Base-by-base conservation (phyloP, 2,329 filamentous ascomycete genomes). In the Apiospora aurea region DNA sequence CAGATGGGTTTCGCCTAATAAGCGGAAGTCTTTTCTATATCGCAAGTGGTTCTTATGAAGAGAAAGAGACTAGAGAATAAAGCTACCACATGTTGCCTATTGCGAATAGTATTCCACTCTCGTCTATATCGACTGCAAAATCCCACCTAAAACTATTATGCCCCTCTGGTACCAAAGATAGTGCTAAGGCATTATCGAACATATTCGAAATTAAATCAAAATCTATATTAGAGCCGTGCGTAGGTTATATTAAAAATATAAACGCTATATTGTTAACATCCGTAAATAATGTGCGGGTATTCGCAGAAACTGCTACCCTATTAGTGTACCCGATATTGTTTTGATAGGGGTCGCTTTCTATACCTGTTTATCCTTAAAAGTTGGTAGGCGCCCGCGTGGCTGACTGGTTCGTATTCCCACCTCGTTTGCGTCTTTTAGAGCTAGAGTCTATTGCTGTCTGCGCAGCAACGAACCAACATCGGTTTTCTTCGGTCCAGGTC, bases 121-220 rank as follows among this genome's bases (percentile, higher is more conserved):
- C 46, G 46, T 49, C 46, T 8, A 49, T 49, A 49, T 49, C 46
- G 18, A n/a, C 46, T 3, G 46, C 46, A n/a, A 49, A 49, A 18
- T 49, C 46, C 46, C 46, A 49, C 46, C 46, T 49, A 49, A 49
- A 49, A 49, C 46, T 5, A 49, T 49, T 18, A 49, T 49, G 18
- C 46, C 46, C 18, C 46, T 49, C 46, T 49, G 46, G 46, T n/a
- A 49, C 46, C 8, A 49, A 49, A 49, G 46, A 49, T 18, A 49
- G 46, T 49, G 46, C 46, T 49, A 18, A 49, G 46, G 18, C 46
- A 49, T 49, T n/a, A 51, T 51, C n/a, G 49, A 51, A 51, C 46
- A 49, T 49, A 18, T 49, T 49, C n/a, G 49, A n/a, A 51, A 51
- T 51, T 26, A 7, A 26, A 26, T 10, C 49, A 26, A 51, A 51